Evolutionary conservation across 306 rosid genomes (phyloP).

Genomic region (Vigna trinervia): DNA sequence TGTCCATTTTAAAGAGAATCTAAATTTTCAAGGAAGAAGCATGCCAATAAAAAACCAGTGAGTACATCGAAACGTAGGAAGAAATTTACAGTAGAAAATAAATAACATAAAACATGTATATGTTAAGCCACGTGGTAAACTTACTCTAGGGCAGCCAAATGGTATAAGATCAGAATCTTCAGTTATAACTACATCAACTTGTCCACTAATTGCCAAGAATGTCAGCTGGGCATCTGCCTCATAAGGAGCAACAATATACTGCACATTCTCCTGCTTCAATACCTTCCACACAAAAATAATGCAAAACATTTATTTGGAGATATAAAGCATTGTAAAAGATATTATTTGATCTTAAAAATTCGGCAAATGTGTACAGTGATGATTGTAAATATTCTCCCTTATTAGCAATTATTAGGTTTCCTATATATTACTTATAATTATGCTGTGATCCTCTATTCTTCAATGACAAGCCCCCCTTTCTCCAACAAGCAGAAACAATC

Average conservation of each 20-base stretch:
- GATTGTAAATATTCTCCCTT: too few relatives aligned
- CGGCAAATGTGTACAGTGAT: too few relatives aligned
- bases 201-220: constrained; percentile 78
- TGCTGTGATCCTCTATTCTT: too few relatives aligned
- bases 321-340: background rate
- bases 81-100: background rate
- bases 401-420: too few relatives aligned
- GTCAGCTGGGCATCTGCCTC: constrained; percentile 99
- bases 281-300: constrained; percentile 57
- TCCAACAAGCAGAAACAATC: too few relatives aligned
- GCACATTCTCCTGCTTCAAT: constrained; percentile 78
- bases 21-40: constrained; percentile 51
- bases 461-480: too few relatives aligned
- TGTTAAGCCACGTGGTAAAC: constrained; percentile 42
- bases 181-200: constrained; percentile 88
- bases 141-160: constrained; percentile 93
- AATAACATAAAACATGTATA: constrained; percentile 29
- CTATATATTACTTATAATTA: too few relatives aligned
- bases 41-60: constrained; percentile 29
- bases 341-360: too few relatives aligned
- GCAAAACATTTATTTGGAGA: background rate
- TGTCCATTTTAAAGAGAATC: constrained; percentile 97
- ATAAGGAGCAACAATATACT: constrained; percentile 89
- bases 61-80: constrained; percentile 22
- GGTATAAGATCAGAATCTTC: constrained; percentile 98